Conservation (phyloP, 441 rosid genomes). For the Breynia disticha region DNA sequence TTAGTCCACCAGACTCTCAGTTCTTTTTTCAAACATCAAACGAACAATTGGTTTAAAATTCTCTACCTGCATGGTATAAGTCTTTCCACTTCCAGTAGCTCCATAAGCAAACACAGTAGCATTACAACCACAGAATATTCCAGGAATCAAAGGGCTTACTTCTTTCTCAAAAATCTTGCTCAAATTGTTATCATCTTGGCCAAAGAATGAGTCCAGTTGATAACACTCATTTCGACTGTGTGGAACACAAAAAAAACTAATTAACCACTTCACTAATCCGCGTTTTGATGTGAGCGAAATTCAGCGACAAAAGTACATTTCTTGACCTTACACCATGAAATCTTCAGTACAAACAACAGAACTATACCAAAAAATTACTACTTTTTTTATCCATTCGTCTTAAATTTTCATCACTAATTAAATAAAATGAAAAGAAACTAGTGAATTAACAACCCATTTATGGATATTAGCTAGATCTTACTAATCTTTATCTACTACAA, state of each 20-base stretch:
- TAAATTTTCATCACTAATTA: no score
- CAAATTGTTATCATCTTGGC: slow-evolving; percentile 52
- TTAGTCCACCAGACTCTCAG: no score
- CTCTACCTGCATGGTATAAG: slow-evolving; percentile 88
- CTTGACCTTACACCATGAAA: neutral
- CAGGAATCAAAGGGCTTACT: slow-evolving; percentile 55
- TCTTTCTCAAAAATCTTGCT: slow-evolving; percentile 56
- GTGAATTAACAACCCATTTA: no score
- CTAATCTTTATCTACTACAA: no score
- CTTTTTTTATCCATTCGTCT: neutral
- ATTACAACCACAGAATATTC: slow-evolving; percentile 54
- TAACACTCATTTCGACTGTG: slow-evolving; percentile 69
- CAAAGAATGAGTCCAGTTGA: slow-evolving; percentile 72
- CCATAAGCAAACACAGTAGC: slow-evolving; percentile 89
- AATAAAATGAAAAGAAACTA: no score
- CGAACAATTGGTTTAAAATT: no score
- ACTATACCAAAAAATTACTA: neutral
- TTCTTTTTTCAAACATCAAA: no score
- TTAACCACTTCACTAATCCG: slow-evolving; percentile 1
- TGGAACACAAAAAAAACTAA: slow-evolving; percentile 2
- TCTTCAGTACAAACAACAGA: neutral
- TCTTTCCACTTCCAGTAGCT: slow-evolving; percentile 93
- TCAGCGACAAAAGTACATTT: neutral
- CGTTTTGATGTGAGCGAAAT: neutral
- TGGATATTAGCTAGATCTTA: no score